Conservation (phyloP, 2,329 filamentous ascomycete species). For the Xylaria sp. region DNA sequence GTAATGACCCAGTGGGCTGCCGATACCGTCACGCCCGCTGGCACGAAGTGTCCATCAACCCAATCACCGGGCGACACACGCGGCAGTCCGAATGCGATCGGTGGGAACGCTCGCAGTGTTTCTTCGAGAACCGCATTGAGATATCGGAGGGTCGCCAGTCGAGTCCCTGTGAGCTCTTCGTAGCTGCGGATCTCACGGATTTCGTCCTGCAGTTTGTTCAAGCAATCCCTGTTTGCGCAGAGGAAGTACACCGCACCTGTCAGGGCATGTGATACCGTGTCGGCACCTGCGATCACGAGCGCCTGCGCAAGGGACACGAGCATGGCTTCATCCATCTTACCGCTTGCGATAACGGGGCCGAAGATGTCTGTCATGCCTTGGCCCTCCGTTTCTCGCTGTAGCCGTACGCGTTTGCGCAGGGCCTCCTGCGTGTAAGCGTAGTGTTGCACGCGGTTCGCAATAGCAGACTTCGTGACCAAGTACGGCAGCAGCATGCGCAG, state of each 20-base stretch:
- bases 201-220: constrained; percentile 29
- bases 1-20: constrained; percentile 23
- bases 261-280: constrained; percentile 38
- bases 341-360: constrained; percentile 12
- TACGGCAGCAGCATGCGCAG: constrained; percentile 19
- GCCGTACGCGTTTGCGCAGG: constrained; percentile 21
- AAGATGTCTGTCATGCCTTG: constrained; percentile 9
- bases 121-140: constrained; percentile 28
- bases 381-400: constrained; percentile 11
- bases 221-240: constrained; percentile 31
- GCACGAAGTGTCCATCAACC: constrained; percentile 26
- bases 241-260: constrained; percentile 35
- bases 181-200: constrained; percentile 24
- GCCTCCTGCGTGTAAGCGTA: constrained; percentile 22
- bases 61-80: constrained; percentile 25
- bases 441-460: constrained; percentile 20
- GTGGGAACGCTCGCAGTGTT: constrained; percentile 24
- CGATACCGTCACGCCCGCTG: constrained; percentile 23
- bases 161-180: constrained; percentile 20
- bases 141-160: constrained; percentile 20
- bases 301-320: constrained; percentile 24
- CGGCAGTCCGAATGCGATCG: constrained; percentile 26
- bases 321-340: constrained; percentile 16
- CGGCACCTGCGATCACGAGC: constrained; percentile 37
- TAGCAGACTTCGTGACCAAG: constrained; percentile 20